Base-by-base conservation (phyloP, 441 rosid genomes). In the Croton laevigatus region DNA sequence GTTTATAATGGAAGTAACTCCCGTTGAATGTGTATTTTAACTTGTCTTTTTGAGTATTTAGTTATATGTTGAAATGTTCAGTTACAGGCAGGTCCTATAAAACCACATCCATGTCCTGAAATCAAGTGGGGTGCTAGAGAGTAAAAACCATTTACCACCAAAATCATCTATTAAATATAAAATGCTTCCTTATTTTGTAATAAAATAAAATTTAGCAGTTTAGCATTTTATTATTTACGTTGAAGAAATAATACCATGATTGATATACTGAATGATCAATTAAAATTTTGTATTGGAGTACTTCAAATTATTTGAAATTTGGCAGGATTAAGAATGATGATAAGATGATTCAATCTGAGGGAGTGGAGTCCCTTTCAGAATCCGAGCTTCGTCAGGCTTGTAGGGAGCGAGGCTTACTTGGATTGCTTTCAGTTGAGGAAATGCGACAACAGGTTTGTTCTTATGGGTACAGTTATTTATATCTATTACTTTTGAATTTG, bases 381-480 rank as follows among this genome's bases (percentile, higher is more conserved):
- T 82, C 79, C 27, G 99, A 94, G 82, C 98, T 94, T 77, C 86
- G 91, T 57, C 94, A 92, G 79, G 99, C 91, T 66, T 94, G 99
- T 76, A 89, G 99, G 81, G 90, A 89, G 16, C 84, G 99, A 78
- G 99, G 99, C 68, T 78, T 94, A 78, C 96, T 94, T 77, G 97
- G 95, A 40, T 79, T 92, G 75, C 90, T 87, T 65, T 90, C 98
- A 52, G 97, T 89, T 69, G 98, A 90, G 62, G 97, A 94, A 84
- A 94, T 92, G 99, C 85, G 88, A 71, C 88, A 89, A 65, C 97
- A 94, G 94, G 99, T 90, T 59, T 19, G 70, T 70, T 13, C 14
- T 54, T 51, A n/a, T 51, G 27, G 54, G 4, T 34, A 48, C 48
- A n/a, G n/a, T 62, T 20, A 32, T n/a, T 1, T 6, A n/a, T 34